Conservation (phyloP, 1,284 basidiomycete genomes). For the Moesziomyces parantarcticus region DNA sequence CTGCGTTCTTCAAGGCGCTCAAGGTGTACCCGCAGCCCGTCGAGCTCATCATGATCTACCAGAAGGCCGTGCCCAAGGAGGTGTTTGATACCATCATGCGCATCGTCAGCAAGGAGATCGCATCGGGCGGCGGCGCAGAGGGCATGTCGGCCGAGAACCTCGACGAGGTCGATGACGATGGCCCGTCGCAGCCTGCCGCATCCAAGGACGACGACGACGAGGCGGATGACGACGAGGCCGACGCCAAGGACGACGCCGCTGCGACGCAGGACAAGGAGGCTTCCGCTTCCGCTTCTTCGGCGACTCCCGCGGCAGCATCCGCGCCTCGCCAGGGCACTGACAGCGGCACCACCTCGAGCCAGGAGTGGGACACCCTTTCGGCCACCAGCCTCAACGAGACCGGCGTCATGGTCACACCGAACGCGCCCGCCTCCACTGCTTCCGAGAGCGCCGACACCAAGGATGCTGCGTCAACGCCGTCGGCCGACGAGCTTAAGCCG, state of each 20-base stretch:
- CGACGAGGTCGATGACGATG: conserved; percentile 55
- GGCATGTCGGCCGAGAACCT: conserved; percentile 37
- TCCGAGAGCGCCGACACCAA: conserved; percentile 16
- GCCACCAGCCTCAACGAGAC: conserved; percentile 47
- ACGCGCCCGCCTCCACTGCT: conserved; percentile 17
- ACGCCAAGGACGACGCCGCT: neutral
- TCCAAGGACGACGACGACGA: conserved; percentile 6
- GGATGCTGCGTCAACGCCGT: neutral
- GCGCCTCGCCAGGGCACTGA: conserved; percentile 27
- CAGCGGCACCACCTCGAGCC: conserved; percentile 56
- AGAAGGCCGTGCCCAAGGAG: conserved; percentile 86
- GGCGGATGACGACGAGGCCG: conserved; percentile 7
- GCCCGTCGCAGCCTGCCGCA: conserved; percentile 16
- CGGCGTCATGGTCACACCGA: conserved; percentile 40
- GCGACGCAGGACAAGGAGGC: conserved; percentile 17
- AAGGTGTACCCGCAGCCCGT: conserved; percentile 92
- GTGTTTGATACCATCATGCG: conserved; percentile 92
- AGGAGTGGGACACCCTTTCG: conserved; percentile 56
- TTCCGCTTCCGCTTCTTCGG: conserved; percentile 17
- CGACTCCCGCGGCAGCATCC: conserved; percentile 10
- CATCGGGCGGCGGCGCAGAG: conserved; percentile 64
- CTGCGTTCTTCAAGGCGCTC: conserved; percentile 91
- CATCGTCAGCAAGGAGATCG: conserved; percentile 87
- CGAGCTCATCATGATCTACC: conserved; percentile 82
- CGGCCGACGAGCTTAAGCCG: conserved; percentile 24